Conservation (phyloP, 176 grass and related monocot species). For the Carex littledalei region DNA sequence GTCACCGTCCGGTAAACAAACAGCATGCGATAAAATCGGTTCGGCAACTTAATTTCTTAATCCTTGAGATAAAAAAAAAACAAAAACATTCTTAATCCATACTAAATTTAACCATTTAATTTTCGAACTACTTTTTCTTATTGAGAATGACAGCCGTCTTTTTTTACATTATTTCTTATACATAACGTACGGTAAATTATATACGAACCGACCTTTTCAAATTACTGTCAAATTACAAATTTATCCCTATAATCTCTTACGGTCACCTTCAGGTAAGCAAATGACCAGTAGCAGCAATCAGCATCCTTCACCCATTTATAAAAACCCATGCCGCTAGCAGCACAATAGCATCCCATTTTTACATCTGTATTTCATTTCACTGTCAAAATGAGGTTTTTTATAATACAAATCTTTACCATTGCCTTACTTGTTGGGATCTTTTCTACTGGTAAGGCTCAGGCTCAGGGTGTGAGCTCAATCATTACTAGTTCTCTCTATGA, state of each 20-base stretch:
- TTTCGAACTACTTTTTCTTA: too few species aligned
- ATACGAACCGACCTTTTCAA: too few species aligned
- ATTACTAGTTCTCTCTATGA: constrained; percentile 28
- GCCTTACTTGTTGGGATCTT: not conserved
- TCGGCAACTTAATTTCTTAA: too few species aligned
- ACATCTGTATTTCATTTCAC: not conserved
- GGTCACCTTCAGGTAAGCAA: not conserved
- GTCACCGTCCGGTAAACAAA: not conserved
- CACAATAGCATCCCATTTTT: not conserved
- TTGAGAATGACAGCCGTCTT: too few species aligned
- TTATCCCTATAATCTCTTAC: too few species aligned
- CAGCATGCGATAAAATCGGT: too few species aligned
- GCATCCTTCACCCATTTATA: not conserved
- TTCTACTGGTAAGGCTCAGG: constrained; percentile 1
- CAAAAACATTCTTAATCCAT: too few species aligned
- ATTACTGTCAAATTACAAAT: too few species aligned
- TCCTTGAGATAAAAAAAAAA: too few species aligned
- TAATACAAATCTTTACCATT: not conserved
- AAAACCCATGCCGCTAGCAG: not conserved
- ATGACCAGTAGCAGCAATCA: not conserved
- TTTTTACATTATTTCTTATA: too few species aligned
- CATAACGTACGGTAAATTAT: too few species aligned
- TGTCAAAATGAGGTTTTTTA: not conserved
- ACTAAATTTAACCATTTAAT: too few species aligned
- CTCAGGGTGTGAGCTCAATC: constrained; percentile 29